A percentile compares a stretch with the other conserved stretches of the same genome.
phyloP scores from a whole-genome alignment of 331 rosid species.

The Malus hybrid region DNA sequence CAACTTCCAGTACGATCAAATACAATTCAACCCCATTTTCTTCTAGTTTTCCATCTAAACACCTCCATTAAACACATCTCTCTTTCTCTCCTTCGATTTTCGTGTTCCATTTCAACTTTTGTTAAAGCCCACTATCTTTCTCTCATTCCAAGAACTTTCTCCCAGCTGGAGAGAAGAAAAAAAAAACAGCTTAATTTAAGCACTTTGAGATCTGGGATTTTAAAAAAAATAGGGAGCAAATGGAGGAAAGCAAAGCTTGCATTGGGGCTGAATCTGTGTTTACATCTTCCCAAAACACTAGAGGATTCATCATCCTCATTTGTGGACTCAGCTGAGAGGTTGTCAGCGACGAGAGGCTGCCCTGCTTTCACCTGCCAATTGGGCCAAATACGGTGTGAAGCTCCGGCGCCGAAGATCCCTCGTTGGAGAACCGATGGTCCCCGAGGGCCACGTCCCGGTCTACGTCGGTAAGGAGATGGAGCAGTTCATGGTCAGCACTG shows the following conservation, averaged over 20 bases:
- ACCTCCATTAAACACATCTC: no score
- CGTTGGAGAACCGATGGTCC: conserved; percentile 24
- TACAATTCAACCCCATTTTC: no score
- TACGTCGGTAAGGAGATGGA: conserved; percentile 98
- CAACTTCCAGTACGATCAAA: no score
- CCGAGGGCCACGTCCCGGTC: conserved; percentile 77
- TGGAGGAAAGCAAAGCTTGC: conserved; percentile 95
- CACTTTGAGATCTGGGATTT: conserved; percentile 65
- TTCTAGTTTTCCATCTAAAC: no score
- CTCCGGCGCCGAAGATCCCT: background rate
- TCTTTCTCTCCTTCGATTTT: no score
- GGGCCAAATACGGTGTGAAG: conserved; percentile 20
- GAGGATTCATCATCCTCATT: conserved; percentile 50
- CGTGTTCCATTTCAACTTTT: no score
- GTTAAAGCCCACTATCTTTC: no score
- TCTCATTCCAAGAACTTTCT: no score
- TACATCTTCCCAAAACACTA: conserved; percentile 62
- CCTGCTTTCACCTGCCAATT: conserved; percentile 61
- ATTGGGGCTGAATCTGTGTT: conserved; percentile 71
- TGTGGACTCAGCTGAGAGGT: conserved; percentile 43
- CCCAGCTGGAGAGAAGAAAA: background rate
- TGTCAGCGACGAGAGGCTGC: conserved; percentile 54
- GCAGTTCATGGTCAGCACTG: conserved; percentile 64
- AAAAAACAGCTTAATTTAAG: conserved; percentile 23
- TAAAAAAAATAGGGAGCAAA: conserved; percentile 66